These are phyloP conservation scores for Acrodontium crateriforme DNA, from an alignment of 2,329 filamentous ascomycete species.

Conservation along the genomic window DNA sequence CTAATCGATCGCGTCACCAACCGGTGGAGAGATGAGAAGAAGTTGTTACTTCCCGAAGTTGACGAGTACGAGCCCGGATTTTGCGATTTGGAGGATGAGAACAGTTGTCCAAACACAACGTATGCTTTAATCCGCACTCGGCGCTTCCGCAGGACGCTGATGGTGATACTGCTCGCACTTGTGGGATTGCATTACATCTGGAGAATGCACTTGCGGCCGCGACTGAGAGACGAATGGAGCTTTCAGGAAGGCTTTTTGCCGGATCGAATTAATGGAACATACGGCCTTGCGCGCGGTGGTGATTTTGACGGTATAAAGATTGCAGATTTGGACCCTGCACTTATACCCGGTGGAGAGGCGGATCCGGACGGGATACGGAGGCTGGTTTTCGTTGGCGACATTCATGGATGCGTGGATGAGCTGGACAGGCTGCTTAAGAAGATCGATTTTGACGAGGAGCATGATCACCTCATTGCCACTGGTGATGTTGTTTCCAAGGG, in stretches of 20 bases:
- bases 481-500: slow-evolving; percentile 81
- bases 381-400: slow-evolving; percentile 75
- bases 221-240: slow-evolving; percentile 20
- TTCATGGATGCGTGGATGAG: slow-evolving; percentile 71
- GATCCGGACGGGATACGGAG: slow-evolving; percentile 35
- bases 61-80: slow-evolving; percentile 9
- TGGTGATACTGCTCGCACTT: slow-evolving; percentile 19
- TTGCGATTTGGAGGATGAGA: slow-evolving; percentile 24
- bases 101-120: slow-evolving; percentile 12
- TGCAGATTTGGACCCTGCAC: slow-evolving; percentile 32
- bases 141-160: slow-evolving; percentile 18
- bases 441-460: slow-evolving; percentile 45
- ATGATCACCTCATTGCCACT: slow-evolving; percentile 62
- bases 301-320: slow-evolving; percentile 24
- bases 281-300: slow-evolving; percentile 16
- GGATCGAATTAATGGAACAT: slow-evolving; percentile 12
- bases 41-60: slow-evolving; percentile 1
- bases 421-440: slow-evolving; percentile 50
- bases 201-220: slow-evolving; percentile 24
- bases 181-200: slow-evolving; percentile 23
- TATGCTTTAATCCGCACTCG: slow-evolving; percentile 8
- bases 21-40: slow-evolving; percentile 4
- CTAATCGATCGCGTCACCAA: slow-evolving; percentile 7
- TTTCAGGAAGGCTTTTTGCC: slow-evolving; percentile 22
- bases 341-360: slow-evolving; percentile 19